A percentile compares a stretch with the other conserved stretches of the same genome.
Conservation (phyloP, 23 red algal genomes). For the Gracilaria gracilis region DNA sequence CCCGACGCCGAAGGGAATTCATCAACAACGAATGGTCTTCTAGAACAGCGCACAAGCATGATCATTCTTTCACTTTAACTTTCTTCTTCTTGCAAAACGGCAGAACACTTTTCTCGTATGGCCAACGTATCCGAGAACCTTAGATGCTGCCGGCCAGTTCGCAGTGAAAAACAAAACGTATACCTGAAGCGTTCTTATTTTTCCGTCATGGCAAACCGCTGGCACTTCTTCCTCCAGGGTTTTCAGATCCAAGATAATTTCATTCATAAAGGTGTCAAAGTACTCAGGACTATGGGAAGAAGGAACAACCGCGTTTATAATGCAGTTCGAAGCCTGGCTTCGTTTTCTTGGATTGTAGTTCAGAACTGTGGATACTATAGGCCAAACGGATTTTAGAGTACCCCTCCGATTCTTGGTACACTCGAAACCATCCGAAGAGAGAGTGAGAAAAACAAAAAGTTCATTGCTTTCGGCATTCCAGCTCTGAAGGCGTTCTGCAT, state of each 20-base stretch:
- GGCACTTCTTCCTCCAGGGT: background rate
- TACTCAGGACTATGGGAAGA: background rate
- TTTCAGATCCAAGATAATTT: conserved; percentile 16
- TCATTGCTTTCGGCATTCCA: background rate
- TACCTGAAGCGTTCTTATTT: background rate
- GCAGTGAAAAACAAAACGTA: conserved; percentile 15
- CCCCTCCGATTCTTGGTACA: background rate
- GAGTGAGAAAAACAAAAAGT: conserved; percentile 18
- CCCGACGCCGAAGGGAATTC: background rate
- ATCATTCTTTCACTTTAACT: background rate
- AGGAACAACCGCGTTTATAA: background rate
- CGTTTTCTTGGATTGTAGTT: background rate
- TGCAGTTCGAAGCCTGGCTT: conserved; percentile 4
- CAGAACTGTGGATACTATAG: background rate
- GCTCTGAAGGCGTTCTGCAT: background rate
- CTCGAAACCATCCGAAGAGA: conserved; percentile 17
- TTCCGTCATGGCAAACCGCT: conserved; percentile 3
- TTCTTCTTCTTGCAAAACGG: background rate
- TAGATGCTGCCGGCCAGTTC: conserved; percentile 10
- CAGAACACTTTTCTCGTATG: background rate
- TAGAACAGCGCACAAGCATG: background rate
- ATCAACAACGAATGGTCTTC: background rate
- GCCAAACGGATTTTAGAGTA: conserved; percentile 6
- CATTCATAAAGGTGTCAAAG: conserved; percentile 23
- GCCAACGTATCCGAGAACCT: conserved; percentile 10